Base-by-base conservation (phyloP, 2,329 filamentous ascomycete species). In the Colletotrichum liriopes region DNA sequence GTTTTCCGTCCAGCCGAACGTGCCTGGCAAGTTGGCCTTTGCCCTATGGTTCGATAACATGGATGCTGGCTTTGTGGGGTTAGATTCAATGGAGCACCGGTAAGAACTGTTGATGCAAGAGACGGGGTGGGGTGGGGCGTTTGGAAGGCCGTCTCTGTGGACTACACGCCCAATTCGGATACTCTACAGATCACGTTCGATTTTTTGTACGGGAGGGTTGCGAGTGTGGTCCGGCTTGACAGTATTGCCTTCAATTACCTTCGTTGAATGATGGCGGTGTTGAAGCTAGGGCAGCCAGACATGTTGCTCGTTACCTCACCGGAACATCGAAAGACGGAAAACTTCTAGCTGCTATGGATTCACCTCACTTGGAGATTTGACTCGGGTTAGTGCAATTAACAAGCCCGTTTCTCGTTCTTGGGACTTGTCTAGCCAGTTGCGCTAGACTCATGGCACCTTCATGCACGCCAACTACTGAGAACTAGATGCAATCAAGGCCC, bases 101-200 rank as follows among this genome's bases (percentile, higher is more conserved):
- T n/a, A 9, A 67, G 47, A 37, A 71, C 63, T 2, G 7, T 71
- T 0, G 55, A 71, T 54, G 63, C 55, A 18, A 47, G 67, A 20
- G 67, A 71, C 12, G 55, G 14, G 9, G 63, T 47, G 7, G 63
- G 67, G n/a, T 71, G 63, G 67, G 63, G 55, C 1, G 18, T 67
- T 14, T 71, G 55, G 67, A 71, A 71, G 55, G 7, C 39, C 14
- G 35, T 37, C 16, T 41, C 56, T 1, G 41, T 71, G 56, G 64
- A 71, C 9, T 67, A 71, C 20, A 62, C 26, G 26, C 51, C 68
- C 4, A 35, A 16, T 12, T 23, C 32, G n/a, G 58, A 62, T 14
- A 35, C n/a, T 11, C 32, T 67, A 2, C 29, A 51, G 37, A 14
- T 71, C 23, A 37, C 41, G 3, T 67, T 71, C 23, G 51, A 71